Percentiles rank a stretch among this genome's conserved stretches.
Conservation (phyloP, 129 eudicot genomes). For the Chrysanthemum lavandulifolium region DNA sequence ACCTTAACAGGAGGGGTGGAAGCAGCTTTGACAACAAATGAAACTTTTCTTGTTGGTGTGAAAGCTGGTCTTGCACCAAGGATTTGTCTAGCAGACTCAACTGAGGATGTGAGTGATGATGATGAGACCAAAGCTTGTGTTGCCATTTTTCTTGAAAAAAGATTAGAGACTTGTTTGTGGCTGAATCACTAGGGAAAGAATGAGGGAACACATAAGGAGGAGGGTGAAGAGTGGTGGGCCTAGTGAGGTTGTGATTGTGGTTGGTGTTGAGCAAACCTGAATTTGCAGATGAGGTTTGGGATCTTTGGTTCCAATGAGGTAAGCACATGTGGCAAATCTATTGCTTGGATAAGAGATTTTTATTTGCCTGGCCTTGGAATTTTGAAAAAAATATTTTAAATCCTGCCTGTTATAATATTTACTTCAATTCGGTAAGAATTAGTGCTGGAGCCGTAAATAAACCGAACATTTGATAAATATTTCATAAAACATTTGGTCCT, state of each 20-base stretch:
- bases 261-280: conserved; percentile 37
- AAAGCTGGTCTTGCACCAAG: conserved; percentile 54
- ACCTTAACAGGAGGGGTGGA: conserved; percentile 98
- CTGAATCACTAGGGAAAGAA: conserved; percentile 14
- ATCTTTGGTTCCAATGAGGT: conserved; percentile 60
- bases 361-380: conserved; percentile 23
- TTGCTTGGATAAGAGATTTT: conserved; percentile 58
- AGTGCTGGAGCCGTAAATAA: too few species aligned
- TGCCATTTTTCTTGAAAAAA: conserved; percentile 54
- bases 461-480: too few species aligned
- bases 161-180: conserved; percentile 14
- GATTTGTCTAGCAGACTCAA: conserved; percentile 62
- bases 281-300: conserved; percentile 52
- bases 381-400: not conserved
- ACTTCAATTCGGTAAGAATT: not conserved
- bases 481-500: too few species aligned
- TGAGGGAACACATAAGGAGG: conserved; percentile 34
- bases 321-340: conserved; percentile 54
- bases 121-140: conserved; percentile 87
- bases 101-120: conserved; percentile 80
- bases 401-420: not conserved
- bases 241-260: conserved; percentile 47
- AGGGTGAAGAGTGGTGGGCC: conserved; percentile 52
- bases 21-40: conserved; percentile 77
- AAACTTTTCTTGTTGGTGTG: conserved; percentile 54